Conservation (phyloP, 306 rosid genomes). For the Benincasa hispida region DNA sequence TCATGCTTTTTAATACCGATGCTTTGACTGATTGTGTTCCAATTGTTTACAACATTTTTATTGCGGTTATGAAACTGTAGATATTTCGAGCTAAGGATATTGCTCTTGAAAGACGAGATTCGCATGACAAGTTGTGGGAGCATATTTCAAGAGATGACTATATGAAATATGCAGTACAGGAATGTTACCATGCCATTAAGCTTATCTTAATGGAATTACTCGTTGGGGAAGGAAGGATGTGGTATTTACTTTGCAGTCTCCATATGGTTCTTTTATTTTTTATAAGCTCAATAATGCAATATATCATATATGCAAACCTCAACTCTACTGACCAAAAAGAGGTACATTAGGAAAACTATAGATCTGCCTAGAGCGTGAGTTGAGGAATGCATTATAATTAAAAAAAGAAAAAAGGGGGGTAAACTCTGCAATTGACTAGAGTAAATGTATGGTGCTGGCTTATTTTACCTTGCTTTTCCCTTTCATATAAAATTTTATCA, state of each 20-base stretch:
- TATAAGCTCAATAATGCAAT: background rate
- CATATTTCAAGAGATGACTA: slow-evolving; percentile 76
- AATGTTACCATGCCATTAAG: slow-evolving; percentile 55
- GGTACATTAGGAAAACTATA: background rate
- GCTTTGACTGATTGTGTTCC: background rate
- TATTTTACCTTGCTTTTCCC: background rate
- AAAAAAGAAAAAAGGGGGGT: background rate
- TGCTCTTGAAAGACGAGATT: slow-evolving; percentile 61
- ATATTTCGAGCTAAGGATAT: slow-evolving; percentile 83
- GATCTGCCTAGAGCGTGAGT: background rate
- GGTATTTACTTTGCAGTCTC: slow-evolving; percentile 32
- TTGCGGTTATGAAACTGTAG: slow-evolving; percentile 20
- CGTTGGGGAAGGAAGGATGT: slow-evolving; percentile 65
- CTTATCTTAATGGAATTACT: slow-evolving; percentile 58
- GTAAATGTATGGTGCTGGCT: background rate
- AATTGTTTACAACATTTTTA: background rate
- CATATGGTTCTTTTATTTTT: background rate
- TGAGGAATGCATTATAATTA: background rate
- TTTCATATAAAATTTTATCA: background rate
- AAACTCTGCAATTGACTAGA: background rate
- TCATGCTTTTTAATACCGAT: background rate
- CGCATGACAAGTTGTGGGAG: slow-evolving; percentile 73
- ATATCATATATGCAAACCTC: background rate
- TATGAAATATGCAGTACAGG: slow-evolving; percentile 94
- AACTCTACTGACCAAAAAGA: background rate